A percentile compares a stretch with the other conserved stretches of the same genome.
phyloP scores from a whole-genome alignment of 176 grass and related monocot species.

The Zea luxurians region DNA sequence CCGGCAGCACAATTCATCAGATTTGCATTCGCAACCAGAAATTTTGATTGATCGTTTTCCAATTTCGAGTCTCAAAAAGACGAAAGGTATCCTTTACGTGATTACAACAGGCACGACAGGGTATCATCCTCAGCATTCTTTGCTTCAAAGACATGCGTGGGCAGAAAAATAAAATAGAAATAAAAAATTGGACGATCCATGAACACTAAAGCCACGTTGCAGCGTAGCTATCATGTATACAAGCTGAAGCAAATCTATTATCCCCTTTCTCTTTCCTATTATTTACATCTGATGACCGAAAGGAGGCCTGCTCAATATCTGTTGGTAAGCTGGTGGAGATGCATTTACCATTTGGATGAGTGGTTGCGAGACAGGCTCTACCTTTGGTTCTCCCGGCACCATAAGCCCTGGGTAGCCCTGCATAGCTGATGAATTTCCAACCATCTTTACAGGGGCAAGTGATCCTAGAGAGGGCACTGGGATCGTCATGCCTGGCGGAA shows the following conservation, averaged over 20 bases:
- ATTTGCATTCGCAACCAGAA: neutral
- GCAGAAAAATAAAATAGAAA: neutral
- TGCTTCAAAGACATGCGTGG: slow-evolving; percentile 35
- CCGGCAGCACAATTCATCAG: neutral
- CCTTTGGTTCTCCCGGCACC: slow-evolving; percentile 64
- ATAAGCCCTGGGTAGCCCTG: slow-evolving; percentile 49
- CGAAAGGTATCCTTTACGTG: neutral
- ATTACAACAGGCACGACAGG: slow-evolving; percentile 23
- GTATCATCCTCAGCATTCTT: slow-evolving; percentile 35
- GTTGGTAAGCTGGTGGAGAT: slow-evolving; percentile 48
- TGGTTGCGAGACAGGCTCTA: slow-evolving; percentile 37
- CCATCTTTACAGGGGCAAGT: slow-evolving; percentile 44
- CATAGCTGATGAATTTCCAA: slow-evolving; percentile 34
- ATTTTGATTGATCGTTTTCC: slow-evolving; percentile 25
- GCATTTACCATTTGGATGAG: slow-evolving; percentile 39
- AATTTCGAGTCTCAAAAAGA: slow-evolving; percentile 21
- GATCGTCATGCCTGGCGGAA: slow-evolving; percentile 57
- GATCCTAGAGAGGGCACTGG: slow-evolving; percentile 52
- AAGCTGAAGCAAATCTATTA: slow-evolving; percentile 48
- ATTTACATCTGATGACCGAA: slow-evolving; percentile 82
- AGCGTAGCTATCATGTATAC: slow-evolving; percentile 40
- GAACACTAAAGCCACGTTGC: slow-evolving; percentile 42
- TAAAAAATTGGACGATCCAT: neutral
- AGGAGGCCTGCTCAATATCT: slow-evolving; percentile 73
- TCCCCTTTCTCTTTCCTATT: slow-evolving; percentile 48